Evolutionary conservation across 2,329 filamentous ascomycete genomes (phyloP), one percentile per base, ranked within the genome.

Genomic region (Colletotrichum kahawae): DNA sequence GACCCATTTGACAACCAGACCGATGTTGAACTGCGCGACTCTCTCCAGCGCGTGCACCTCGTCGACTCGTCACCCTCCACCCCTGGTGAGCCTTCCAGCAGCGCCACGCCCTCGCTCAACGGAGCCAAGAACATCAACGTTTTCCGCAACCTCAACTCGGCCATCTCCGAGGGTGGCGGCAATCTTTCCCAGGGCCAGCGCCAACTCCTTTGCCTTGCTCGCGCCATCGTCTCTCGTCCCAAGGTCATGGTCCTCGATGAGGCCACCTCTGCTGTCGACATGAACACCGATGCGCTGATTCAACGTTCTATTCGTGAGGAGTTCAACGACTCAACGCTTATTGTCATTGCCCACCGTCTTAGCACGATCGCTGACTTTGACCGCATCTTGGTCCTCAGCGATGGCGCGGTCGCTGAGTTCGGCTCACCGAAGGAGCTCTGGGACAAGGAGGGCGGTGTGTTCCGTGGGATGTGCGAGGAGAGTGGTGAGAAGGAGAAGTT

Each of bases 211-310:
- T 95, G 93, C 79, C 90, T 95, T 5, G 93, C 93, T 1, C 92
- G 92, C 66, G 93, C 92, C 66, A 95, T 95, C 78, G 91, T 95
- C 29, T 89, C 91, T 0, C 89, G 92, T 0, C 93, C 94, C 4
- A 93, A 93, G 80, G 92, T 96, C 78, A 93, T 96, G 90, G 91
- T 96, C 2, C 89, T 96, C 2, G 94, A 96, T 81, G 94, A 96
- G 84, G 94, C 94, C 1, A 96, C 94, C 0, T 93, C 91, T 4
- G 93, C 94, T 0, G 93, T 96, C 4, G 94, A 95, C 82, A 95
- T 95, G 92, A 87, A 89, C 54, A 95, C 94, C 0, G 94, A 96
- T 81, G 86, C 89, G 1, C 88, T 95, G 31, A 95, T 95, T 79
- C 94, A 95, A 84, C 89, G 92, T 7, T 92, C 89, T 66, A 95